Evolutionary conservation across 495 filamentous ascomycete genomes (phyloP).

Genomic region (Hypoxylon perforatum): DNA sequence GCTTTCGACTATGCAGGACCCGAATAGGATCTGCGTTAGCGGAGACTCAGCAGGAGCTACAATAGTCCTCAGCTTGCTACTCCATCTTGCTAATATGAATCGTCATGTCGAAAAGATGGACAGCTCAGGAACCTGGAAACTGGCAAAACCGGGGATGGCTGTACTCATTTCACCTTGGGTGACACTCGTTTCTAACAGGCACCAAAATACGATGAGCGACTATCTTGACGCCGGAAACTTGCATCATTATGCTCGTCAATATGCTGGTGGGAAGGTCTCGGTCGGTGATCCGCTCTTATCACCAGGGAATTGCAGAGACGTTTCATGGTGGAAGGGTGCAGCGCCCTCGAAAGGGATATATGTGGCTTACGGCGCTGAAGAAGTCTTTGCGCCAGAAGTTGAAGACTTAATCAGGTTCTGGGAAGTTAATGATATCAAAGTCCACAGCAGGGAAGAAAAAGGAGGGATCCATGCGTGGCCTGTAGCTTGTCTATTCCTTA

Average conservation of each 20-base stretch:
- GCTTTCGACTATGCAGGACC: conserved; percentile 62
- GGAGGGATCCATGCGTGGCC: conserved; percentile 84
- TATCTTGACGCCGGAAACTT: conserved; percentile 67
- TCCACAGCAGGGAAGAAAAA: conserved; percentile 62
- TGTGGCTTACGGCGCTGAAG: conserved; percentile 75
- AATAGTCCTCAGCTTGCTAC: conserved; percentile 72
- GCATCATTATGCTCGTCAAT: conserved; percentile 71
- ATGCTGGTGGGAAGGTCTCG: conserved; percentile 62
- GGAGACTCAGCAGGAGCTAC: conserved; percentile 82
- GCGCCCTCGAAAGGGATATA: conserved; percentile 68
- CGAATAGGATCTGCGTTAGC: conserved; percentile 68
- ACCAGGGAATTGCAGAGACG: conserved; percentile 72
- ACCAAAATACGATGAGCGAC: conserved; percentile 69
- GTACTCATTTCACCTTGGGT: conserved; percentile 71
- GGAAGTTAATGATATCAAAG: conserved; percentile 55
- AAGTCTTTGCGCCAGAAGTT: conserved; percentile 75
- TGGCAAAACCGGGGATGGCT: conserved; percentile 60
- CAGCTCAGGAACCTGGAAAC: conserved; percentile 27
- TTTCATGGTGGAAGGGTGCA: conserved; percentile 70
- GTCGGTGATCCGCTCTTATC: conserved; percentile 68
- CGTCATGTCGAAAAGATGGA: conserved; percentile 48
- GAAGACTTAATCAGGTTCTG: conserved; percentile 61
- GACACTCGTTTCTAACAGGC: conserved; percentile 64
- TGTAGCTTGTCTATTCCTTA: conserved; percentile 75
- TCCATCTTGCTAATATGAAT: conserved; percentile 59